These are phyloP conservation scores for Purpureocillium takamizusanense DNA, from an alignment of 2,329 filamentous ascomycete species.

Conservation along the genomic window DNA sequence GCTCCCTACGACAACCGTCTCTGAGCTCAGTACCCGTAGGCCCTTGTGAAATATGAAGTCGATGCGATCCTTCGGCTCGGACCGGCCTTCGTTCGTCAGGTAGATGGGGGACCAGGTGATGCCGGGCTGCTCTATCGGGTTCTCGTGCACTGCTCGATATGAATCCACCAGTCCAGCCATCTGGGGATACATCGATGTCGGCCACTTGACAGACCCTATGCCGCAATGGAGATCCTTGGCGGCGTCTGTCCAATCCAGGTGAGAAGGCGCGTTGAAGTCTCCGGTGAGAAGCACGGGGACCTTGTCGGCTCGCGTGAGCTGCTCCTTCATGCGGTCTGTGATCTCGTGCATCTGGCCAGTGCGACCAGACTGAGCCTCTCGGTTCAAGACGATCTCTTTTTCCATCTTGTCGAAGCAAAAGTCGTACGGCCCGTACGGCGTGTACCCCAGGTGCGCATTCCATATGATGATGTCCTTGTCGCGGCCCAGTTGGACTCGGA, in stretches of 20 bases:
- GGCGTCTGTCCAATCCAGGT: slow-evolving; percentile 26
- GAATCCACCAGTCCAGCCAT: slow-evolving; percentile 26
- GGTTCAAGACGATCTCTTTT: slow-evolving; percentile 17
- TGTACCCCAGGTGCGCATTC: slow-evolving; percentile 24
- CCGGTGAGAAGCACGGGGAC: slow-evolving; percentile 25
- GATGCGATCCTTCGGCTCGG: slow-evolving; percentile 28
- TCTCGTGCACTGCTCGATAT: slow-evolving; percentile 22
- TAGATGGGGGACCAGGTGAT: slow-evolving; percentile 29
- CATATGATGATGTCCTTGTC: slow-evolving; percentile 22
- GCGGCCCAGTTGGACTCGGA: slow-evolving; percentile 23
- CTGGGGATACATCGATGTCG: slow-evolving; percentile 21
- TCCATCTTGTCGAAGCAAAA: slow-evolving; percentile 26
- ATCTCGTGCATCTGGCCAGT: slow-evolving; percentile 24
- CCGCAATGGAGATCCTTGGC: slow-evolving; percentile 23
- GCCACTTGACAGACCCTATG: slow-evolving; percentile 21
- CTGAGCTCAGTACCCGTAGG: slow-evolving; percentile 17
- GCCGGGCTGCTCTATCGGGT: slow-evolving; percentile 19
- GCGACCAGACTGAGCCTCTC: slow-evolving; percentile 25
- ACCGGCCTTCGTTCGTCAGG: slow-evolving; percentile 16
- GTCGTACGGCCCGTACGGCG: slow-evolving; percentile 31
- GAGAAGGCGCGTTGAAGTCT: slow-evolving; percentile 32
- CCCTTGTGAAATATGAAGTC: slow-evolving; percentile 30
- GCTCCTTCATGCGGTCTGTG: slow-evolving; percentile 17
- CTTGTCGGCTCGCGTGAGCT: slow-evolving; percentile 17
- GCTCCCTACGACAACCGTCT: slow-evolving; percentile 19